Percentiles rank a stretch among this genome's conserved stretches.
phyloP scores from a whole-genome alignment of 2,329 filamentous ascomycete genomes.

The Endoconidiophora laricicola region DNA sequence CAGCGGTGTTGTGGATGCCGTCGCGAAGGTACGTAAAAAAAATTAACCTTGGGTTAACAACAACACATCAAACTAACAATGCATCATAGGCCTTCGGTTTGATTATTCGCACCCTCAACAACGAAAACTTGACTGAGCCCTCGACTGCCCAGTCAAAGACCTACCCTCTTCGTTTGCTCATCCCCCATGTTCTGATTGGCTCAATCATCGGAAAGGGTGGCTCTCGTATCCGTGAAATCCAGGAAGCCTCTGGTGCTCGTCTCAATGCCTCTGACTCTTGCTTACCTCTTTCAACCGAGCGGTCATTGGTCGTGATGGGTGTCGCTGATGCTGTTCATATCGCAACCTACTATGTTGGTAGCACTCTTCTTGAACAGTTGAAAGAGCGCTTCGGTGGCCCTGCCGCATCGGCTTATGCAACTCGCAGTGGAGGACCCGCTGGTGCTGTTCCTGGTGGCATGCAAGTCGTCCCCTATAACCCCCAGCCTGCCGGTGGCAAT shows the following conservation, averaged over 20 bases:
- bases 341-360: constrained; percentile 95
- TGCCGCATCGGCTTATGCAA: constrained; percentile 93
- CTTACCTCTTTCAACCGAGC: constrained; percentile 85
- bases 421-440: constrained; percentile 79
- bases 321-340: constrained; percentile 98
- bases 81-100: constrained; percentile 68
- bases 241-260: constrained; percentile 89
- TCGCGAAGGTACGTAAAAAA: constrained; percentile 57
- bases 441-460: constrained; percentile 91
- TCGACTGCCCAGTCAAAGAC: constrained; percentile 93
- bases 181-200: constrained; percentile 92
- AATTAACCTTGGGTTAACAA: background rate
- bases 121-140: constrained; percentile 74
- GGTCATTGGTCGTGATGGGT: constrained; percentile 93
- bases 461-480: constrained; percentile 97
- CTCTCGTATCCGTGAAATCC: constrained; percentile 91
- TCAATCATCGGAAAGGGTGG: constrained; percentile 98
- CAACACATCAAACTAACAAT: constrained; percentile 13
- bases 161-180: constrained; percentile 84
- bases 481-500: constrained; percentile 70
- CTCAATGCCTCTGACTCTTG: constrained; percentile 93
- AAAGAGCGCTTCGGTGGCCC: constrained; percentile 93
- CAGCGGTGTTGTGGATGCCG: constrained; percentile 88
- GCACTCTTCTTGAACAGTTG: constrained; percentile 92
- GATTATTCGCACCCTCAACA: constrained; percentile 96